Evolutionary conservation across 352 stramenopile genomes (phyloP), one percentile per base, ranked within the genome.

Genomic region (Stephanocyclus meneghinianus): DNA sequence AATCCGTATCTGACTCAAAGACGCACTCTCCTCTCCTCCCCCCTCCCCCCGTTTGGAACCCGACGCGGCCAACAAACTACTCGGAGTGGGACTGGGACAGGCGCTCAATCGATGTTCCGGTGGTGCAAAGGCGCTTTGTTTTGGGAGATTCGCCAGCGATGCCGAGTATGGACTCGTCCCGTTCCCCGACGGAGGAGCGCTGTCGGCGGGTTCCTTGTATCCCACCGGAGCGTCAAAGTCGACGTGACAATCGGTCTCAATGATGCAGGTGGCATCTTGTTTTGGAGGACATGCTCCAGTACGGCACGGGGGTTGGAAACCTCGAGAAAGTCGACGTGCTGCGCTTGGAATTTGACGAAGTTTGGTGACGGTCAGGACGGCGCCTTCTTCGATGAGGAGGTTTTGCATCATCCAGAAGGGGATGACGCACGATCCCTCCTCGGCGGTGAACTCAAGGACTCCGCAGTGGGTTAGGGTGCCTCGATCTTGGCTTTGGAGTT

Each of bases 351-450:
- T 90, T 99, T 99, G 48, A 99, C 96, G 73, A 98, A 99, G 47
- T 95, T 98, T 99, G 67, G 96, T 96, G 42, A 99, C 95, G 72
- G 96, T 97, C 72, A 99, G 75, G 47, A 98, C 95, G n/a, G 91
- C 87, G 16, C 96, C 95, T 62, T 95, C 92, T 73, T 93, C 86
- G 15, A 99, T 91, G 59, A 99, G 93, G 51, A 99, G 87, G 84
- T 99, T 99, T 66, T 93, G 88, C 97, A 99, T 99, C 96, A 99
- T 98, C 97, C 97, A 99, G 90, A 98, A 98, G 0, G 97, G 97
- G 91, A 99, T 97, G 90, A 98, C 99, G 86, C 96, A 98, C 15
- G 90, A 98, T 11, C 97, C 97, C 87, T 99, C 97, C 7, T 97
- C 92, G 0, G 97, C 97, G 60, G 96, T 99, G 84, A 99, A 99